Evolutionary conservation across 495 filamentous ascomycete species (phyloP), one percentile per base, ranked within the genome.

Genomic region (Penicillium psychrofluorescens): DNA sequence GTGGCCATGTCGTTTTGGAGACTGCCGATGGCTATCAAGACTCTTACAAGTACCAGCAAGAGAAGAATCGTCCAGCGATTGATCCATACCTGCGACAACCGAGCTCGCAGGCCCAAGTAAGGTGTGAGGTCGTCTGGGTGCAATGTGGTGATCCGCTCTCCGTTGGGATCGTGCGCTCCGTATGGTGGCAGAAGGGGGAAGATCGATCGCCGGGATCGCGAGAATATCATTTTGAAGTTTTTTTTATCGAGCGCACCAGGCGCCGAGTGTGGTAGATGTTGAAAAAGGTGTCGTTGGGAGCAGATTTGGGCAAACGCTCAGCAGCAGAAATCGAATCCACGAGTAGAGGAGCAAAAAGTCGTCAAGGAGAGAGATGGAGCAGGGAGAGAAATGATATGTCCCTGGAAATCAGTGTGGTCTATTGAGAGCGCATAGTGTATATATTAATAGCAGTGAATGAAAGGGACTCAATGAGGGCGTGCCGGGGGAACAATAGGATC

Each of bases 11-110:
- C 80, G 41, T 75, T 67, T 52, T 92, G 73, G 41, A 95, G 69
- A 51, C 75, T 75, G 31, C 73, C 68, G 30, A 85, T 75, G 13
- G 90, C 83, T 38, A 98, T 62, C 38, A 98, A 65, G 45, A 88
- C 73, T 37, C 92, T 79, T 48, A 83, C 79, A 15, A 98, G 78
- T 13, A 97, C 79, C 40, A 98, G 77, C 35, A 95, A 58, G 8
- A 98, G 71, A 36, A 98, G 76, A 44, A 98, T 72, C 34, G 92
- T 96, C 94, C 94, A 98, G 66, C 85, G 76, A 73, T 97, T 97
- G 72, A 97, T 84, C 89, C 90, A 95, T 57, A 88, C 71, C 72
- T 98, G 92, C 28, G 92, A 98, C 35, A 97, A 75, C 46, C 90
- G 80, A 46, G 92, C 85, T 49, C 83, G 81, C 51, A 95, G 76